Conservation (phyloP, 176 grass and related monocot species). For the Saccharum officinarum region DNA sequence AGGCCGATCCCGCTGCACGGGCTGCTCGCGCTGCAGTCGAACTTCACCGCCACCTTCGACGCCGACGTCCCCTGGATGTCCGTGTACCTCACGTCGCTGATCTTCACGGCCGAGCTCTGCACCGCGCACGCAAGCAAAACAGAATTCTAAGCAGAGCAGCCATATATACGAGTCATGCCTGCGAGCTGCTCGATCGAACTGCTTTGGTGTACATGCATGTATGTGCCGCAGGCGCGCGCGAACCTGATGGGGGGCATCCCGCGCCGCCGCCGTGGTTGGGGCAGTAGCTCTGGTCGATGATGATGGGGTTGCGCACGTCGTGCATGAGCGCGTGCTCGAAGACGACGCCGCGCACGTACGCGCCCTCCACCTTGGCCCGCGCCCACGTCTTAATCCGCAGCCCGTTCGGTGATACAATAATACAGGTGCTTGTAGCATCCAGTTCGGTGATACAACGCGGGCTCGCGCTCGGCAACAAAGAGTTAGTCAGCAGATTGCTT, state of each 20-base stretch:
- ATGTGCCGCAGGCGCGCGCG: too few species aligned
- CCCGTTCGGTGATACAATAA: constrained; percentile 28
- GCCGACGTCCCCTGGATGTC: constrained; percentile 60
- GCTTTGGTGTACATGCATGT: background rate
- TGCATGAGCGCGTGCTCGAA: constrained; percentile 56
- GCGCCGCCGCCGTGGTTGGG: constrained; percentile 18
- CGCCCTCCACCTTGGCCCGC: background rate
- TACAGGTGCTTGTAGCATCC: background rate
- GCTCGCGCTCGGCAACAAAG: background rate
- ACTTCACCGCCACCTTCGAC: constrained; percentile 49
- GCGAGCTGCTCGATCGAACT: background rate
- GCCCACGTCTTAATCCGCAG: constrained; percentile 76
- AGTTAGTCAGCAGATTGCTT: constrained; percentile 11
- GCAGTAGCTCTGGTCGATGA: constrained; percentile 67
- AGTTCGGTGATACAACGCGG: background rate
- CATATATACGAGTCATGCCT: background rate
- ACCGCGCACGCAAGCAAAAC: background rate
- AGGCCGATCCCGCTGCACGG: constrained; percentile 62
- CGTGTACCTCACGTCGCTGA: constrained; percentile 58
- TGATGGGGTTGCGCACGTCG: constrained; percentile 56
- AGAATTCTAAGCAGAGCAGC: background rate
- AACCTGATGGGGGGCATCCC: constrained; percentile 54
- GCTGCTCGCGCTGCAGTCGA: constrained; percentile 70
- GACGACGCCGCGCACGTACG: constrained; percentile 40
- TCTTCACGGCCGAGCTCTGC: constrained; percentile 42